Base-by-base conservation (phyloP, 2,329 filamentous ascomycete genomes). In the Botrytis galanthina region DNA sequence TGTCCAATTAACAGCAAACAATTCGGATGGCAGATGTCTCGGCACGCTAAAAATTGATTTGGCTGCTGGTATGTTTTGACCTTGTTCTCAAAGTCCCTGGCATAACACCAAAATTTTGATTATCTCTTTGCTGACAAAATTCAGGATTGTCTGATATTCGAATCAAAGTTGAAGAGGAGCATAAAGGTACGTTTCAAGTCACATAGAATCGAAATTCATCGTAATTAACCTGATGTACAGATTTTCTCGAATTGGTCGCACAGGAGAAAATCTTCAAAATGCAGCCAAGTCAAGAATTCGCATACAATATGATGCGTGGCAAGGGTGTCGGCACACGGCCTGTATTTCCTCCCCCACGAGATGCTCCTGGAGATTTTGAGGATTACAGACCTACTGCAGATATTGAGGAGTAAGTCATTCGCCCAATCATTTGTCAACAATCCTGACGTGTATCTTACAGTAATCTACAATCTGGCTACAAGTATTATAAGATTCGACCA, bases 241-340 rank as follows among this genome's bases (percentile, higher is more conserved):
- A 72, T n/a, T 72, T 72, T 66, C 16, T 72, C 46, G 70, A 68
- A 46, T n/a, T 66, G 7, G 61, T 60, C 37, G 48, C 46, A n/a
- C 48, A 54, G 20, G 62, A 18, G 8, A 29, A 39, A 35, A 35
- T 32, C 32, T 39, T 60, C 37, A 66, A 57, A 10, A 72, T 72
- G 70, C 62, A 51, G 8, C 70, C 62, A 22, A 57, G 48, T 46
- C 51, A 69, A 61, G 71, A 73, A 60, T 61, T 48, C 5, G 63
- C 71, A 39, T 73, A 73, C 10, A 73, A 73, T 29, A 59, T 59
- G 22, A 73, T 73, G 63, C 71, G 71, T 42, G 71, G 71, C 20
- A 57, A 48, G n/a, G 71, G 71, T 32, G 57, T 69, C 9, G 63
- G 71, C 46, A 37, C 39, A 12, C 63, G 35, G 59, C 66, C 66